Conservation (phyloP, 169 alveolate genomes). For the Plasmodium gaboni region DNA sequence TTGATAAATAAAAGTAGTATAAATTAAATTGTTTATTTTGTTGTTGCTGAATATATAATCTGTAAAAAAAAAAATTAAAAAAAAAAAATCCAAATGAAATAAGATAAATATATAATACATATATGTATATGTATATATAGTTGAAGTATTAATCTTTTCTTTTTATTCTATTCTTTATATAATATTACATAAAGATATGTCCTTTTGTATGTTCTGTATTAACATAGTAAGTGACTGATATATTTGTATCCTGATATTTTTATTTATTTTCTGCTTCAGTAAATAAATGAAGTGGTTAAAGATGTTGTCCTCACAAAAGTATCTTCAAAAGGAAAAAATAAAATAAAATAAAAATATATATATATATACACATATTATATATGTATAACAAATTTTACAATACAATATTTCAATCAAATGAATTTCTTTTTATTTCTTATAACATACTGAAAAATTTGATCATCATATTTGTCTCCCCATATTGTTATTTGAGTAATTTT, state of each 20-base stretch:
- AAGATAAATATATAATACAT: background rate
- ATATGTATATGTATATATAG: background rate
- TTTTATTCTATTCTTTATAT: no score
- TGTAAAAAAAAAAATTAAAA: background rate
- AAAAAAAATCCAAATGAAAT: no score
- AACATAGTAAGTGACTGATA: slow-evolving; percentile 54
- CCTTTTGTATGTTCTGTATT: slow-evolving; percentile 58
- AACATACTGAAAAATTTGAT: slow-evolving; percentile 67
- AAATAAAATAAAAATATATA: background rate
- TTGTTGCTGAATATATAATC: slow-evolving; percentile 68
- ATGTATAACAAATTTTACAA: background rate
- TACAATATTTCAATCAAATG: background rate
- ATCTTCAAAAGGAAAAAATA: slow-evolving; percentile 15
- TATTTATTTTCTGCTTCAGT: slow-evolving; percentile 48
- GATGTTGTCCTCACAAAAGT: slow-evolving; percentile 67
- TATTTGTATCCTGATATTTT: slow-evolving; percentile 40
- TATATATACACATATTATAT: background rate
- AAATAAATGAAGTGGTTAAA: slow-evolving; percentile 52
- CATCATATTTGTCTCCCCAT: slow-evolving; percentile 74
- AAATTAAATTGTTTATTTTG: slow-evolving; percentile 49
- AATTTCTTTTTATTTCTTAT: no score
- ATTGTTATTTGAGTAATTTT: slow-evolving; percentile 70
- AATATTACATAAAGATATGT: slow-evolving; percentile 50
- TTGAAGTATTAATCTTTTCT: no score
- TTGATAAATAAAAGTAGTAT: slow-evolving; percentile 57